These are phyloP conservation scores for Tetracladium maxilliforme DNA, from an alignment of 2,329 filamentous ascomycete species.

Conservation along the genomic window DNA sequence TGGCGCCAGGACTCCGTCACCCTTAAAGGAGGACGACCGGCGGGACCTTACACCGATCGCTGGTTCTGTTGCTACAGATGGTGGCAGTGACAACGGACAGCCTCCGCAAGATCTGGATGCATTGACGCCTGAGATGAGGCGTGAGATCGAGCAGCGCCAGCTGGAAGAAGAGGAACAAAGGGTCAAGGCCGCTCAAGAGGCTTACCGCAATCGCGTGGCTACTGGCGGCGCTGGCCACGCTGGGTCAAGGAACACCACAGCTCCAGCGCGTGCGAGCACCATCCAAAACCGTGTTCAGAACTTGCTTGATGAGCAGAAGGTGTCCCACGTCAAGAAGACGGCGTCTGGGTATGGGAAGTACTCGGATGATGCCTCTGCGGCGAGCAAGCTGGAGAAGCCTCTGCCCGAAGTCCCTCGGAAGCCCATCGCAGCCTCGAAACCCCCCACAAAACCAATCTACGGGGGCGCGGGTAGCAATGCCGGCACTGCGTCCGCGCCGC, in stretches of 20 bases:
- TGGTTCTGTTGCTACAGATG: slow-evolving; percentile 60
- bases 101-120: slow-evolving; percentile 49
- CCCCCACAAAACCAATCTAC: slow-evolving; percentile 5
- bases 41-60: slow-evolving; percentile 53
- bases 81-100: slow-evolving; percentile 50
- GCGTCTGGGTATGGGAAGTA: slow-evolving; percentile 85
- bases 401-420: slow-evolving; percentile 26
- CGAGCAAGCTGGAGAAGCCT: slow-evolving; percentile 21
- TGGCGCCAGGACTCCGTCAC: slow-evolving; percentile 28
- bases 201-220: slow-evolving; percentile 66
- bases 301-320: slow-evolving; percentile 63
- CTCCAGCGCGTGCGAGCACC: slow-evolving; percentile 53
- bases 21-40: slow-evolving; percentile 20
- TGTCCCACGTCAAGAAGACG: slow-evolving; percentile 45
- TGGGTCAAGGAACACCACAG: slow-evolving; percentile 16
- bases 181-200: slow-evolving; percentile 76
- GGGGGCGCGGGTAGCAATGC: slow-evolving; percentile 3
- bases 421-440: slow-evolving; percentile 4
- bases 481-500: slow-evolving; percentile 7
- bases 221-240: slow-evolving; percentile 37
- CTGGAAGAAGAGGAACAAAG: slow-evolving; percentile 80
- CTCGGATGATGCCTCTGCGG: slow-evolving; percentile 47
- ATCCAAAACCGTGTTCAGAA: slow-evolving; percentile 89
- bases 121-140: slow-evolving; percentile 72
- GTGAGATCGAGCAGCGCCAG: slow-evolving; percentile 72